Conservation (phyloP, 768 basidiomycete genomes). For the Mycena sanguinolenta region DNA sequence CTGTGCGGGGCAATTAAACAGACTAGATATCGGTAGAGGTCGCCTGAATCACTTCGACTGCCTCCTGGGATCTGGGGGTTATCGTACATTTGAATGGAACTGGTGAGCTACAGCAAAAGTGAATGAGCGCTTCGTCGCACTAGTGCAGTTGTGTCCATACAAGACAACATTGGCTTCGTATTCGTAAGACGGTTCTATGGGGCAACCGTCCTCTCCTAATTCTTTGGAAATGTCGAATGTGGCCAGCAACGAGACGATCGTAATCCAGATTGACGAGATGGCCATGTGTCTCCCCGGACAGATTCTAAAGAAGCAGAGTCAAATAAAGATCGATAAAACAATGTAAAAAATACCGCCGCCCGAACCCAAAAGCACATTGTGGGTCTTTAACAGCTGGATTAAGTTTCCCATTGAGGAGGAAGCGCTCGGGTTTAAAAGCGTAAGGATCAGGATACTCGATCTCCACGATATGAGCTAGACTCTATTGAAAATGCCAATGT, state of each 20-base stretch:
- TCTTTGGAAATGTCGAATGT: not conserved
- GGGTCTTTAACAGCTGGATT: not conserved
- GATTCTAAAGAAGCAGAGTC: not conserved
- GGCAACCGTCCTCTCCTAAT: not conserved
- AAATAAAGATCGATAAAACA: not conserved
- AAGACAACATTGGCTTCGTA: not conserved
- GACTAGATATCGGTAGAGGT: too few relatives aligned
- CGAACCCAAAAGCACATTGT: constrained; percentile 1
- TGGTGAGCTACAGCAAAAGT: too few relatives aligned
- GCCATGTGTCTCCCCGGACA: constrained; percentile 8
- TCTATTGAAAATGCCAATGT: not conserved
- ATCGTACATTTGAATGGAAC: constrained; percentile 13
- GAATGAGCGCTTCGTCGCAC: too few relatives aligned
- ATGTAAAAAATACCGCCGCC: not conserved
- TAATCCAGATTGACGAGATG: not conserved
- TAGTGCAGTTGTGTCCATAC: too few relatives aligned
- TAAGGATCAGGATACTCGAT: not conserved
- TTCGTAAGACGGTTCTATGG: constrained; percentile 4
- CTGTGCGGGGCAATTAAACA: too few relatives aligned
- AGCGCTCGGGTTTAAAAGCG: not conserved
- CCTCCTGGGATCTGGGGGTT: not conserved
- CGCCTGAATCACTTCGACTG: too few relatives aligned
- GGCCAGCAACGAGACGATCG: not conserved
- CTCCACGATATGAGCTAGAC: not conserved
- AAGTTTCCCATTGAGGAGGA: constrained; percentile 1